Percentiles rank a stretch among this genome's conserved stretches.
Evolutionary conservation across 1,139 yeast genomes (phyloP).

Genomic region (Pneumocystis carinii): DNA sequence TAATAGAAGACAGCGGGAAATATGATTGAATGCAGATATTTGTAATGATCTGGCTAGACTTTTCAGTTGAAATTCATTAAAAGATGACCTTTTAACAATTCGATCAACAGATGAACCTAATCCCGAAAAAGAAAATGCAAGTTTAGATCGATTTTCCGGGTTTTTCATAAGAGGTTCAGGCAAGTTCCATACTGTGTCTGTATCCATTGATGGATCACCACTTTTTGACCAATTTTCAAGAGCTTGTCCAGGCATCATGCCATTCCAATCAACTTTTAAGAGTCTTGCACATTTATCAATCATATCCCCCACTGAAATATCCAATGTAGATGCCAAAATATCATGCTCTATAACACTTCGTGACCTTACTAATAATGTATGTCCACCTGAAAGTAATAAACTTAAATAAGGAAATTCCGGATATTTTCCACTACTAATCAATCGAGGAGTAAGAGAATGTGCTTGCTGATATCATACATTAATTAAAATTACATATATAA

Average conservation of each 20-base stretch:
- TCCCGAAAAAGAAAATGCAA: slow-evolving; percentile 12
- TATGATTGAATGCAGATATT: slow-evolving; percentile 11
- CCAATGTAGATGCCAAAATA: slow-evolving; percentile 59
- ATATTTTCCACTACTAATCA: slow-evolving; percentile 28
- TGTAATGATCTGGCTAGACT: slow-evolving; percentile 10
- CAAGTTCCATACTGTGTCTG: not conserved
- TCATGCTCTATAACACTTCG: slow-evolving; percentile 47
- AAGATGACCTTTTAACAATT: slow-evolving; percentile 1
- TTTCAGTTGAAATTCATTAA: slow-evolving; percentile 3
- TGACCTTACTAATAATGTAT: slow-evolving; percentile 71
- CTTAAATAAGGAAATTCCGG: slow-evolving; percentile 70
- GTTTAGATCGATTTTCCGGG: slow-evolving; percentile 25
- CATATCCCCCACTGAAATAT: slow-evolving; percentile 88
- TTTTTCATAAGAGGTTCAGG: slow-evolving; percentile 5
- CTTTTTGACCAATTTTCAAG: slow-evolving; percentile 43
- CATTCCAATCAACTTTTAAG: slow-evolving; percentile 44
- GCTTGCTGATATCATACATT: slow-evolving; percentile 28
- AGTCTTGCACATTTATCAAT: slow-evolving; percentile 85
- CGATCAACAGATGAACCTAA: slow-evolving; percentile 7
- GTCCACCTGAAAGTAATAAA: slow-evolving; percentile 84
- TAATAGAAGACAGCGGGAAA: slow-evolving; percentile 5
- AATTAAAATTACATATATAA: slow-evolving; percentile 21
- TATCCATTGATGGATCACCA: slow-evolving; percentile 3
- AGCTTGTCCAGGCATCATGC: slow-evolving; percentile 76
- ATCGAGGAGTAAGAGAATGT: slow-evolving; percentile 60